phyloP scores from a whole-genome alignment of 23 red algal genomes.

The Gracilaria vermiculophylla region DNA sequence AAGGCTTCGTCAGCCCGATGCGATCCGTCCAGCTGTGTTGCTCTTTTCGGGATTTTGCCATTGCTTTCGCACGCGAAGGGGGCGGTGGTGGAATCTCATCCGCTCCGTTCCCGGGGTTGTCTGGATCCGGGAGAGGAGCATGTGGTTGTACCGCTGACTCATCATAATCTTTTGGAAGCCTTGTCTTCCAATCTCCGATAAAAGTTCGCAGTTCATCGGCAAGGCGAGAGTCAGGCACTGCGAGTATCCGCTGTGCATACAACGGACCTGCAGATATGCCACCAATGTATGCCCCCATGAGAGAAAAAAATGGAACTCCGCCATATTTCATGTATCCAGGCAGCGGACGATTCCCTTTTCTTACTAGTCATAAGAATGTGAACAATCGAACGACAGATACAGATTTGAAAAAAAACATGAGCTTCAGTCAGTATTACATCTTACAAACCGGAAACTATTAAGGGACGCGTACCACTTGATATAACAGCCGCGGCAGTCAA shows the following conservation, averaged over 20 bases:
- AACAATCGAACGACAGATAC: too few relatives aligned
- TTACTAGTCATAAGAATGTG: background rate
- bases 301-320: slow-evolving; percentile 32
- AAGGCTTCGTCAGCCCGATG: slow-evolving; percentile 25
- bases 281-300: slow-evolving; percentile 51
- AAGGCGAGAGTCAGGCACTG: slow-evolving; percentile 44
- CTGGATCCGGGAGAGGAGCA: slow-evolving; percentile 12
- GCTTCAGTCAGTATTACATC: background rate
- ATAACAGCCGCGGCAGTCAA: slow-evolving; percentile 31
- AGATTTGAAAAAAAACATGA: background rate
- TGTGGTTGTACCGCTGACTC: background rate
- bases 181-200: slow-evolving; percentile 59
- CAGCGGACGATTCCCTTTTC: slow-evolving; percentile 37
- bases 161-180: slow-evolving; percentile 23
- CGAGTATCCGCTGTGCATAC: slow-evolving; percentile 43
- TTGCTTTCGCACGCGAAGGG: background rate
- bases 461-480: background rate
- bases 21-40: slow-evolving; percentile 32
- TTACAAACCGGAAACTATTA: too few relatives aligned
- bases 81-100: background rate
- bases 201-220: slow-evolving; percentile 50
- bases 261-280: slow-evolving; percentile 43
- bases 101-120: slow-evolving; percentile 23
- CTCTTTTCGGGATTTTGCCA: background rate
- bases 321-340: slow-evolving; percentile 27